A percentile compares a stretch with the other conserved stretches of the same genome.
Evolutionary conservation across 192 early-diverging fungal genomes (phyloP).

Genomic region (Coemansia sp.): DNA sequence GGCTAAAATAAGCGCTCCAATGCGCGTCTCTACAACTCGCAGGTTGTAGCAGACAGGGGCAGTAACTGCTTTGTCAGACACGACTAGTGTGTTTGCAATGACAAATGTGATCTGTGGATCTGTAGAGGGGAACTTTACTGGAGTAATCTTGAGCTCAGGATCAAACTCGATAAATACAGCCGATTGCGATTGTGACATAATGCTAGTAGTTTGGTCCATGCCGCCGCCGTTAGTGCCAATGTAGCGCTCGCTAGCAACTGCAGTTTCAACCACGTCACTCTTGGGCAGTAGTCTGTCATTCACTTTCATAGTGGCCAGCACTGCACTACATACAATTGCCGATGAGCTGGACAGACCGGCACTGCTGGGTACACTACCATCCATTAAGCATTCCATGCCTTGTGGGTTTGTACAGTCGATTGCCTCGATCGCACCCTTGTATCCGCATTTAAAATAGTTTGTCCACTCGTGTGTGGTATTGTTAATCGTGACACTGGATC

Average conservation of each 20-base stretch:
- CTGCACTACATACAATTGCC: slow-evolving; percentile 76
- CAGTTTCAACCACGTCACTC: slow-evolving; percentile 56
- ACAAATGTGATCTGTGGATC: slow-evolving; percentile 65
- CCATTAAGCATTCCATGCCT: slow-evolving; percentile 68
- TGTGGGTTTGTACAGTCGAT: slow-evolving; percentile 10
- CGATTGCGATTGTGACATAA: slow-evolving; percentile 68
- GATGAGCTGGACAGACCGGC: slow-evolving; percentile 84
- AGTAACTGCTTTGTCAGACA: slow-evolving; percentile 82
- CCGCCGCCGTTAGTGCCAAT: slow-evolving; percentile 67
- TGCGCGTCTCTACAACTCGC: slow-evolving; percentile 86
- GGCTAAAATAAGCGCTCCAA: slow-evolving; percentile 69
- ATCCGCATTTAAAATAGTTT: slow-evolving; percentile 92
- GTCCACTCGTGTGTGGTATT: slow-evolving; percentile 72
- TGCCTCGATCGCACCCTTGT: slow-evolving; percentile 53
- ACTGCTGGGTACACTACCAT: slow-evolving; percentile 79
- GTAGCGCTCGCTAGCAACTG: slow-evolving; percentile 80
- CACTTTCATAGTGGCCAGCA: slow-evolving; percentile 7
- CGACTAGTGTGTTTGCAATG: slow-evolving; percentile 85
- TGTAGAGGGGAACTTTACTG: slow-evolving; percentile 64
- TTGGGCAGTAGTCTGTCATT: slow-evolving; percentile 15
- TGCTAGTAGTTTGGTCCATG: slow-evolving; percentile 93
- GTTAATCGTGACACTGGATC: slow-evolving; percentile 85
- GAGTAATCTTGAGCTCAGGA: slow-evolving; percentile 64
- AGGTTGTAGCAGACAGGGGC: slow-evolving; percentile 90
- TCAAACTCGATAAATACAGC: slow-evolving; percentile 81